Conservation (phyloP, 2,329 filamentous ascomycete species). For the Atkinsonella hypoxylon region DNA sequence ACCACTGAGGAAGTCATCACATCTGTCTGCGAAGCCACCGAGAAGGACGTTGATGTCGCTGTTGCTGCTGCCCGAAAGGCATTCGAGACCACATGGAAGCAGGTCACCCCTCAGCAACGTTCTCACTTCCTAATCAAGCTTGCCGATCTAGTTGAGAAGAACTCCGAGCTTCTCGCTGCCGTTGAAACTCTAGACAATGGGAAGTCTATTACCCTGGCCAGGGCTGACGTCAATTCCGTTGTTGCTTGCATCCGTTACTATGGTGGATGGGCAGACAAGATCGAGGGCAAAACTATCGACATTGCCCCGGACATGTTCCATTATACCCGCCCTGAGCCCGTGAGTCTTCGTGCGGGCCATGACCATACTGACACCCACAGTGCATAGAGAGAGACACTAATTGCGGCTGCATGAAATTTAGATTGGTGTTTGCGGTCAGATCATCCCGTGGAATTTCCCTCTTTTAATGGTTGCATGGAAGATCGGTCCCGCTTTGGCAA, state of each 20-base stretch:
- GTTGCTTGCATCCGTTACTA: conserved; percentile 60
- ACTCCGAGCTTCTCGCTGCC: conserved; percentile 62
- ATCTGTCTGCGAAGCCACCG: conserved; percentile 72
- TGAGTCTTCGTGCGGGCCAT: conserved; percentile 21
- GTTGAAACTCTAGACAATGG: conserved; percentile 85
- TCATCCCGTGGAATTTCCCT: conserved; percentile 85
- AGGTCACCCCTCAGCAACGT: conserved; percentile 58
- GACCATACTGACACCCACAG: background rate
- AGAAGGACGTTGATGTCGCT: conserved; percentile 75
- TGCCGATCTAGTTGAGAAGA: conserved; percentile 68
- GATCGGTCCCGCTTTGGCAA: conserved; percentile 60
- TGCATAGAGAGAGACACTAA: background rate
- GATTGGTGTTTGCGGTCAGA: conserved; percentile 72
- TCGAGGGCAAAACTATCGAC: conserved; percentile 77
- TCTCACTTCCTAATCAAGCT: conserved; percentile 62
- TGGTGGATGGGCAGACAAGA: conserved; percentile 86
- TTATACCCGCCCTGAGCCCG: conserved; percentile 67
- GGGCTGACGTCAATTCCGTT: conserved; percentile 59
- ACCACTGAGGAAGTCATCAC: conserved; percentile 73
- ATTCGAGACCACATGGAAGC: conserved; percentile 62
- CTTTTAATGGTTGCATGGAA: conserved; percentile 77
- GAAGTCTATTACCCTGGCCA: conserved; percentile 67
- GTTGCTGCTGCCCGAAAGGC: conserved; percentile 78
- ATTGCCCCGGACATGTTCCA: conserved; percentile 68
- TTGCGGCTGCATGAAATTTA: conserved; percentile 6